A percentile compares a stretch with the other conserved stretches of the same genome.
These are phyloP conservation scores for Phaeosphaeriaceae sp. DNA, from an alignment of 2,329 filamentous ascomycete species.

Conservation along the genomic window DNA sequence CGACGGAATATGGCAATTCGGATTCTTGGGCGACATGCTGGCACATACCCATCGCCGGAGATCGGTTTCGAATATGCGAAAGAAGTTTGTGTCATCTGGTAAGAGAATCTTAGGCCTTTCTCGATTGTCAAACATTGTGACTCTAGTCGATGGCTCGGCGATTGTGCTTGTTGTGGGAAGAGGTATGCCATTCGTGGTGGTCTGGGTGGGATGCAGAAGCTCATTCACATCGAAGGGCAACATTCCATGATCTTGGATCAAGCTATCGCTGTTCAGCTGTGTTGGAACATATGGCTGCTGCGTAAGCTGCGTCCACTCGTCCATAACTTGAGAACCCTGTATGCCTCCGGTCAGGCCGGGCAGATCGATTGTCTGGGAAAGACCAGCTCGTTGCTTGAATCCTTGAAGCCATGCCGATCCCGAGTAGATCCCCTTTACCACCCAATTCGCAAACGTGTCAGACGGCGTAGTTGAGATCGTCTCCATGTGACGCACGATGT, in stretches of 20 bases:
- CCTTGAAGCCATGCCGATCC: slow-evolving; percentile 15
- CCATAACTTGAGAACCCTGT: not conserved
- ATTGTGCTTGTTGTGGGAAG: not conserved
- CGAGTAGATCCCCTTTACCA: slow-evolving; percentile 27
- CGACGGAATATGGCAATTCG: slow-evolving; percentile 28
- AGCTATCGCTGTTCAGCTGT: not conserved
- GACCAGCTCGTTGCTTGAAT: slow-evolving; percentile 19
- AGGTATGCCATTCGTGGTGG: not conserved
- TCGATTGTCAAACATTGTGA: slow-evolving; percentile 7
- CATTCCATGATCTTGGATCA: not conserved
- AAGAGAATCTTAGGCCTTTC: slow-evolving; percentile 7
- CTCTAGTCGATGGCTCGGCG: not conserved
- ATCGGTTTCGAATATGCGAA: slow-evolving; percentile 24
- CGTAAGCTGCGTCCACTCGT: not conserved
- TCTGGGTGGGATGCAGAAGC: not conserved
- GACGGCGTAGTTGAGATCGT: slow-evolving; percentile 25
- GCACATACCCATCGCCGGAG: slow-evolving; percentile 31
- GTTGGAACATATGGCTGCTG: not conserved
- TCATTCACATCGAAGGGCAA: not conserved
- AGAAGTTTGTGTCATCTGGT: slow-evolving; percentile 17
- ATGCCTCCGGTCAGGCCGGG: not conserved
- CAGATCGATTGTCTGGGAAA: not conserved
- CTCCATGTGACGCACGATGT: slow-evolving; percentile 31
- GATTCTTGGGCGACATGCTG: slow-evolving; percentile 30
- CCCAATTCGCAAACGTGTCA: slow-evolving; percentile 31